Percentiles rank a stretch among this genome's conserved stretches.
Evolutionary conservation across 1,139 yeast species (phyloP).

Genomic region (Meyerozyma athensensis): DNA sequence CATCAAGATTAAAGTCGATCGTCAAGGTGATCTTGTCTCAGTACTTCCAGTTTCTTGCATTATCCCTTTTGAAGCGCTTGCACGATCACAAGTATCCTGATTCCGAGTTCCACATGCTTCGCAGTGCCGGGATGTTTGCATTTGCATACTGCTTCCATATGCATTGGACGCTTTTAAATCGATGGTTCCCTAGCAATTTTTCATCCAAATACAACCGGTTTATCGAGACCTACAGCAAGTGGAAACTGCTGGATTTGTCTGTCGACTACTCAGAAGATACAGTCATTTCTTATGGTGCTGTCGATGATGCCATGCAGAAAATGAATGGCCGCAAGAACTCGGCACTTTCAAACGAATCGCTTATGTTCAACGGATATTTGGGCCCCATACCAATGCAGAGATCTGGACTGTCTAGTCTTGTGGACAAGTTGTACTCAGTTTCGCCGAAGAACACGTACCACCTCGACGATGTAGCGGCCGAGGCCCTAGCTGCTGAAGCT

Average conservation of each 20-base stretch:
- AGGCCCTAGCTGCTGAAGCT: neutral
- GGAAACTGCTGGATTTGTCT: neutral
- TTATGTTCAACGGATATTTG: neutral
- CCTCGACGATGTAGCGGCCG: neutral
- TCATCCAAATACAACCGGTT: neutral
- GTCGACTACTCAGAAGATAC: neutral
- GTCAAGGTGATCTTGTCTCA: too few species aligned
- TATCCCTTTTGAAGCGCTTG: neutral
- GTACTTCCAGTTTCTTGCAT: too few species aligned
- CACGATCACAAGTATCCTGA: neutral
- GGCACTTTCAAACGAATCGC: neutral
- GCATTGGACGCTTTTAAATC: neutral
- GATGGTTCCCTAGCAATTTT: neutral
- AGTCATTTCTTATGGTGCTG: neutral
- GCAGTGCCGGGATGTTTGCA: neutral
- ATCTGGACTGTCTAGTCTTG: neutral
- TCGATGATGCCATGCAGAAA: neutral
- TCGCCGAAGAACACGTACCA: constrained; percentile 2
- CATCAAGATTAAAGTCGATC: too few species aligned
- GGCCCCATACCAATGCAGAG: neutral
- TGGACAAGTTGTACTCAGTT: constrained; percentile 2
- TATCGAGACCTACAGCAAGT: neutral
- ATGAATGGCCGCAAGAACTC: neutral
- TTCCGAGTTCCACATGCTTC: neutral
- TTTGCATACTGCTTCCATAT: neutral